These are phyloP conservation scores for Acanthamoeba divionensis DNA, from an alignment of 208 protist genomes.

Conservation along the genomic window DNA sequence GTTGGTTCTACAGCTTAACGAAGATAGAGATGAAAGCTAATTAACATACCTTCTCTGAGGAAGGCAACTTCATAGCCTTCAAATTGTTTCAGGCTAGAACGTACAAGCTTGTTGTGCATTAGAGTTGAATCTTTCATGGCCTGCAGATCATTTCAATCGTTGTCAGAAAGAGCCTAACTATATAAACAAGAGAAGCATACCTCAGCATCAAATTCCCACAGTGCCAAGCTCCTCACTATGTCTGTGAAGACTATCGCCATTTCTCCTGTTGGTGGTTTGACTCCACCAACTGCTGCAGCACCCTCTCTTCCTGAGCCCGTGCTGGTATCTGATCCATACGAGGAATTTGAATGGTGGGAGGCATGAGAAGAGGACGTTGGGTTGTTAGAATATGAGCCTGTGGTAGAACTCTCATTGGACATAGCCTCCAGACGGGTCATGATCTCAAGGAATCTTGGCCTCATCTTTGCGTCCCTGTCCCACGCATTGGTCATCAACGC, in stretches of 20 bases:
- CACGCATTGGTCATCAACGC: too few relatives aligned
- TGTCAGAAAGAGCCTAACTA: not conserved
- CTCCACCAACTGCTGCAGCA: too few relatives aligned
- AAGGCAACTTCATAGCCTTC: not conserved
- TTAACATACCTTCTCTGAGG: too few relatives aligned
- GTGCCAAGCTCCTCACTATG: not conserved
- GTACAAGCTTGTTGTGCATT: not conserved
- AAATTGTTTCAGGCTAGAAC: not conserved
- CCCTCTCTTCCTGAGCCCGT: too few relatives aligned
- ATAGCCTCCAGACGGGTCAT: not conserved
- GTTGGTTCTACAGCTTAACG: too few relatives aligned
- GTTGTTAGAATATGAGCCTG: too few relatives aligned
- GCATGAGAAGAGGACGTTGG: too few relatives aligned
- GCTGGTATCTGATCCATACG: too few relatives aligned
- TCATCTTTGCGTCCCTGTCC: not conserved
- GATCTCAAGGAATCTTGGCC: slow-evolving; percentile 8
- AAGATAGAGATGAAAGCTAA: too few relatives aligned
- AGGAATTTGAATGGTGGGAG: too few relatives aligned
- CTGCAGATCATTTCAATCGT: not conserved
- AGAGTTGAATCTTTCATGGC: not conserved
- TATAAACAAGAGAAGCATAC: not conserved
- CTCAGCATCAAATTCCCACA: not conserved
- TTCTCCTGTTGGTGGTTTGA: not conserved
- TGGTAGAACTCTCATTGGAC: not conserved
- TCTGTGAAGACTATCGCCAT: slow-evolving; percentile 26